Evolutionary conservation across 2,329 filamentous ascomycete genomes (phyloP).

Genomic region (Talaromyces rugulosus): DNA sequence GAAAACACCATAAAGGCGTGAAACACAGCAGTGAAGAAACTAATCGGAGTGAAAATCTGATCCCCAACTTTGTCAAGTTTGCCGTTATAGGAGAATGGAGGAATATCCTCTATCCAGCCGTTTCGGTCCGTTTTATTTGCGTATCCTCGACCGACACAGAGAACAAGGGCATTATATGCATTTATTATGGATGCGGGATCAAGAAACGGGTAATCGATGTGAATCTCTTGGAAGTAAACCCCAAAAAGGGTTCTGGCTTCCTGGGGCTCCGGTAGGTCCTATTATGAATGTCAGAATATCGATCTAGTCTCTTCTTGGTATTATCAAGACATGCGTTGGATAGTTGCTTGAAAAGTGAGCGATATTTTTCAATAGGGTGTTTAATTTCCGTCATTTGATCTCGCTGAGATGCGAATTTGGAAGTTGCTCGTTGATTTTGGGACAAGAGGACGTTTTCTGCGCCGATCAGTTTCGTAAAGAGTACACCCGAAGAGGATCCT

Average conservation of each 20-base stretch:
- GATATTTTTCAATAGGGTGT: background rate
- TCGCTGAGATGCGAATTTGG: background rate
- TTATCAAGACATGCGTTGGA: background rate
- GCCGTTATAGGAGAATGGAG: conserved; percentile 25
- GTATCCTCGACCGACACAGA: conserved; percentile 16
- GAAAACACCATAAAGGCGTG: conserved; percentile 36
- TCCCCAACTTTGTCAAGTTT: conserved; percentile 13
- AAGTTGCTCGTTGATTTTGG: too few species aligned
- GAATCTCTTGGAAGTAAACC: conserved; percentile 25
- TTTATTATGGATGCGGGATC: conserved; percentile 23
- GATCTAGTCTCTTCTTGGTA: background rate
- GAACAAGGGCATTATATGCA: conserved; percentile 23
- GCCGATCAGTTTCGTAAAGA: conserved; percentile 29
- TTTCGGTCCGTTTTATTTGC: conserved; percentile 18
- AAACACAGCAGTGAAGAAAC: conserved; percentile 20
- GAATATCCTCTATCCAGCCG: conserved; percentile 20
- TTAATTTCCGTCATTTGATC: background rate
- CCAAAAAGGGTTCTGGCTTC: conserved; percentile 21
- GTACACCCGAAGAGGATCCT: conserved; percentile 34
- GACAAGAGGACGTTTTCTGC: conserved; percentile 7
- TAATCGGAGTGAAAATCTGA: conserved; percentile 12
- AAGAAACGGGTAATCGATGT: conserved; percentile 28
- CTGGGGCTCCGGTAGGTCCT: conserved; percentile 22
- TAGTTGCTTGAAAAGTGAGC: background rate
- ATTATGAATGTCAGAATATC: conserved; percentile 7